A percentile compares a stretch with the other conserved stretches of the same genome.
These are phyloP conservation scores for Cornus controversa DNA, from an alignment of 148 eudicot genomes.

Conservation along the genomic window DNA sequence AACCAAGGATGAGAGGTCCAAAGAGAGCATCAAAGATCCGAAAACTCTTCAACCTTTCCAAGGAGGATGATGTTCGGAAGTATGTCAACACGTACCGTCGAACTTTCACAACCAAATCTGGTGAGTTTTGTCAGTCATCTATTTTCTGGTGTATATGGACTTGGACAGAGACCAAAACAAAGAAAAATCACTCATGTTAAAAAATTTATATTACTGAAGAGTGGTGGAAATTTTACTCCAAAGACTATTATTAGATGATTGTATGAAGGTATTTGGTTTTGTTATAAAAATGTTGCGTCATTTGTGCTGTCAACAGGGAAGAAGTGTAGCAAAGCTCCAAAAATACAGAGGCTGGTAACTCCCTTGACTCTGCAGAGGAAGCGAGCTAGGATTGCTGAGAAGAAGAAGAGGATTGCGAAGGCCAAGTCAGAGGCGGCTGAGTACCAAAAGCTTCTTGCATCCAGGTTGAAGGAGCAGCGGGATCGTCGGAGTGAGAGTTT, in stretches of 20 bases:
- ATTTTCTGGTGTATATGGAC: neutral
- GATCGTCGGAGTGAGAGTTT: conserved; percentile 50
- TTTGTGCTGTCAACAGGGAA: conserved; percentile 43
- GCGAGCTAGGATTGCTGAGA: conserved; percentile 80
- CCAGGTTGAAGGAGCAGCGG: conserved; percentile 48
- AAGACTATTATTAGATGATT: neutral
- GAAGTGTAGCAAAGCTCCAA: conserved; percentile 79
- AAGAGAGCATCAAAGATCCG: conserved; percentile 93
- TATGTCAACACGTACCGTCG: conserved; percentile 89
- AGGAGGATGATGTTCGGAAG: conserved; percentile 90
- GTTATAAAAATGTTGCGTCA: neutral
- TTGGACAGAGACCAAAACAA: neutral
- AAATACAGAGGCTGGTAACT: conserved; percentile 83
- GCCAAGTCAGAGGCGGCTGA: conserved; percentile 47
- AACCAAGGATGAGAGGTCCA: conserved; percentile 95
- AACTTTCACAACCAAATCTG: conserved; percentile 63
- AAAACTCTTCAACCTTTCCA: conserved; percentile 82
- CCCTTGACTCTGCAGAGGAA: conserved; percentile 88
- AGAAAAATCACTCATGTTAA: neutral
- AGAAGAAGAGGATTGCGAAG: conserved; percentile 76
- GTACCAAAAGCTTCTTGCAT: conserved; percentile 51
- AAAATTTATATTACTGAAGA: neutral
- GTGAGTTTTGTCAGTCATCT: conserved; percentile 29
- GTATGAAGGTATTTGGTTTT: neutral
- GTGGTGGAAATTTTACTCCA: neutral